Percentiles rank a stretch among this genome's conserved stretches.
phyloP scores from a whole-genome alignment of 2,329 filamentous ascomycete genomes.

The Epichloe bromicola region DNA sequence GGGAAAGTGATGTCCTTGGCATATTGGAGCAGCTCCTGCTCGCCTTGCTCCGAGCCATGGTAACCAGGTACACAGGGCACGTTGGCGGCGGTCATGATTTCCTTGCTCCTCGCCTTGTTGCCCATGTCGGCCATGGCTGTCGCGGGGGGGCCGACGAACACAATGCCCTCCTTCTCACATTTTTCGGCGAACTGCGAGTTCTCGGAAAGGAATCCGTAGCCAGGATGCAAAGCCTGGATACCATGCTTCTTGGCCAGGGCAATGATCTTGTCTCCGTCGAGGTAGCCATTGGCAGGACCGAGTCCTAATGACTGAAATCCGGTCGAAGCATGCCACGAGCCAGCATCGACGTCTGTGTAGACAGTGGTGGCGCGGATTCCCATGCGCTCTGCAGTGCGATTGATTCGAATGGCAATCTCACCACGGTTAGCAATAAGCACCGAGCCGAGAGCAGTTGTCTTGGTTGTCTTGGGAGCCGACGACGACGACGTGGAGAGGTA shows the following conservation, averaged over 20 bases:
- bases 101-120: conserved; percentile 83
- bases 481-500: conserved; percentile 17
- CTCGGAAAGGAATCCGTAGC: conserved; percentile 92
- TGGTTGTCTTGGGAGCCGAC: conserved; percentile 23
- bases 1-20: conserved; percentile 59
- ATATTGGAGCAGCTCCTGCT: conserved; percentile 45
- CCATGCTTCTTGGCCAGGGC: conserved; percentile 72
- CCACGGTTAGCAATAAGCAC: conserved; percentile 94
- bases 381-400: conserved; percentile 73
- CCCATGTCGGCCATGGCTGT: conserved; percentile 81
- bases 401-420: conserved; percentile 90
- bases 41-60: conserved; percentile 72
- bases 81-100: conserved; percentile 91
- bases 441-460: conserved; percentile 48
- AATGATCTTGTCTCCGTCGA: conserved; percentile 89
- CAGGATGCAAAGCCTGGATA: conserved; percentile 86
- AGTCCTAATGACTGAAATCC: conserved; percentile 76
- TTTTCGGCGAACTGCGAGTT: conserved; percentile 82
- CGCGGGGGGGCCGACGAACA: conserved; percentile 86
- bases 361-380: conserved; percentile 89
- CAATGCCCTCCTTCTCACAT: conserved; percentile 78
- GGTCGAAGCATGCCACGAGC: conserved; percentile 75
- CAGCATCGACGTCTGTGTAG: conserved; percentile 84
- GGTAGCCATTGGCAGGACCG: conserved; percentile 71
- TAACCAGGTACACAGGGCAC: conserved; percentile 96